Percentiles rank a stretch among this genome's conserved stretches.
phyloP scores from a whole-genome alignment of 2,329 filamentous ascomycete species.

The Didymella lethalis region DNA sequence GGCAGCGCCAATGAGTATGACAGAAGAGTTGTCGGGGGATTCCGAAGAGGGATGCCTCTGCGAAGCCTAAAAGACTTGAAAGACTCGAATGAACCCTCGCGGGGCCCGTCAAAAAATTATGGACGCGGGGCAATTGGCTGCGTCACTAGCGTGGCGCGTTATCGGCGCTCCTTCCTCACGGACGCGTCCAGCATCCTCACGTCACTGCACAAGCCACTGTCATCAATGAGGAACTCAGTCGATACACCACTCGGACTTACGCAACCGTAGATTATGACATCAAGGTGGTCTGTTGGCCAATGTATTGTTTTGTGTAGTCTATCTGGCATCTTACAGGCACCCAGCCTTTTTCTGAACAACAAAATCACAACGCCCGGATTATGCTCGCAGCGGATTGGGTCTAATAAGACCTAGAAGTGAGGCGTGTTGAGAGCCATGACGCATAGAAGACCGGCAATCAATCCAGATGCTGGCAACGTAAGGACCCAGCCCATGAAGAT shows the following conservation, averaged over 20 bases:
- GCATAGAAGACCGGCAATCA: constrained; percentile 52
- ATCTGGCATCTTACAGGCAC: no score
- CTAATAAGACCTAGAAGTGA: constrained; percentile 34
- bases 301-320: no score
- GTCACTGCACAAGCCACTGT: no score
- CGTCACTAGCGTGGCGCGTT: constrained; percentile 21
- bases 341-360: no score
- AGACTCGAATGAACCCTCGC: constrained; percentile 14
- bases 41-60: constrained; percentile 26
- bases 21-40: constrained; percentile 22
- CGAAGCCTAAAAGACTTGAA: constrained; percentile 26
- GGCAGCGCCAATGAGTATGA: constrained; percentile 23
- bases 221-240: no score
- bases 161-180: constrained; percentile 14
- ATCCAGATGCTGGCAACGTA: constrained; percentile 53
- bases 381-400: no score
- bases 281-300: no score
- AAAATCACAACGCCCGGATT: no score
- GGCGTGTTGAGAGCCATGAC: constrained; percentile 55
- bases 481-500: constrained; percentile 55
- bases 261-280: no score
- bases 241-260: no score
- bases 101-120: constrained; percentile 17
- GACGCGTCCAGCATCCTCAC: constrained; percentile 1
- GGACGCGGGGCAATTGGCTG: constrained; percentile 15